Base-by-base conservation (phyloP, 2,329 filamentous ascomycete genomes). In the Cyclaneusma minus region DNA sequence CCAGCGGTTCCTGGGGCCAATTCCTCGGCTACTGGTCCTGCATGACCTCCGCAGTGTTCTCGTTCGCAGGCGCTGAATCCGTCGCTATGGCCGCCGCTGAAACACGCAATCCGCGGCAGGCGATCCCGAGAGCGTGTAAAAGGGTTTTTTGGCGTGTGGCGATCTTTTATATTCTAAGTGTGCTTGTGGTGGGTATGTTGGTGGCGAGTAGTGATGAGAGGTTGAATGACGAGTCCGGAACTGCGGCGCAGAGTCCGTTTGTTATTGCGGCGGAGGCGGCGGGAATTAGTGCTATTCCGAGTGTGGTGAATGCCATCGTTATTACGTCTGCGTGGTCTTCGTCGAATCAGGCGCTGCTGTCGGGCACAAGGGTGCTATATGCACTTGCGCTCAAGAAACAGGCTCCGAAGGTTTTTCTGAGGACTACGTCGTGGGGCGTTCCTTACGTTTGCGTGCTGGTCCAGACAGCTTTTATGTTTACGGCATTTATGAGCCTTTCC, bases 301-400 rank as follows among this genome's bases (percentile, higher is more conserved):
- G 68, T 5, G 65, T 85, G 29, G 72, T 85, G 50, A 87, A 87
- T 45, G 78, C 76, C 18, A 60, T 84, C 14, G 73, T 85, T 38
- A 60, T 84, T 36, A 79, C 72, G 0, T 77, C 73, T 0, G 76
- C 73, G 0, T 74, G 68, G 51, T 81, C 75, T 0, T 62, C 75
- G 0, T 70, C 66, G 1, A 83, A 83, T 38, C 69, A 75, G n/a
- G n/a, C n/a, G n/a, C 54, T 84, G 17, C 54, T 60, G 21, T 55
- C 65, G 1, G 68, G 67, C 15, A 69, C 68, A 1, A 60, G 70
- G 24, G 64, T 68, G 17, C 51, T 74, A 4, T 67, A 69, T 35
- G 65, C 62, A 4, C 51, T 75, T 28, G 68, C 69, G 0, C 56
- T 69, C 9, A 68, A 72, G 45, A 51, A 53, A 12, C 68, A 73